Evolutionary conservation across 1,284 basidiomycete genomes (phyloP).

Genomic region (Ganoderma leucocontextum): DNA sequence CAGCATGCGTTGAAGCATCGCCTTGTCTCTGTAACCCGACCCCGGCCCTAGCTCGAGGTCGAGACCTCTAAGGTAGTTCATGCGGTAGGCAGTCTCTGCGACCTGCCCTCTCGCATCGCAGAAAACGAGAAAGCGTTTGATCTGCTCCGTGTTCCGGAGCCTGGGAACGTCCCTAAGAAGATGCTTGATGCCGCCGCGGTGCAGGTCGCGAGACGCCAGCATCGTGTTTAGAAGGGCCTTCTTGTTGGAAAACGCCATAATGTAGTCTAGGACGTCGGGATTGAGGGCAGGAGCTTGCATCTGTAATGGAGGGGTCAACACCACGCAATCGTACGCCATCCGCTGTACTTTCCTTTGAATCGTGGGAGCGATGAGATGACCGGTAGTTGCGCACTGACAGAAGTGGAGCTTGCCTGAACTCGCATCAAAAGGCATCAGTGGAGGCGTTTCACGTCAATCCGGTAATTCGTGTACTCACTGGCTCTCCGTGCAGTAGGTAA

Average conservation of each 20-base stretch:
- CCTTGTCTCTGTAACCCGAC: background rate
- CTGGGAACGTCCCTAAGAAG: background rate
- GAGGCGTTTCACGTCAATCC: no score
- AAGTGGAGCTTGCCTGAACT: no score
- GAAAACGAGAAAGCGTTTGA: background rate
- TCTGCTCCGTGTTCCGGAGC: background rate
- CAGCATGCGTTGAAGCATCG: background rate
- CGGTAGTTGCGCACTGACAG: no score
- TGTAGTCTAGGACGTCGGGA: background rate
- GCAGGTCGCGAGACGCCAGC: background rate
- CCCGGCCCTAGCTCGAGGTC: background rate
- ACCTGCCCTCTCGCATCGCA: background rate
- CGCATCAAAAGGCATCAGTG: no score
- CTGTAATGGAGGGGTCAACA: background rate
- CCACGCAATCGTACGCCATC: no score
- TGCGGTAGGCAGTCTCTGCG: background rate
- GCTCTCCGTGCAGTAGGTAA: no score
- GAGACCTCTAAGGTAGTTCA: background rate
- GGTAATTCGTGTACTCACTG: no score
- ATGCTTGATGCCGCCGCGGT: background rate
- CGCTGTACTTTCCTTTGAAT: no score
- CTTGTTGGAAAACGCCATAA: background rate
- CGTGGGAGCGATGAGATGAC: no score
- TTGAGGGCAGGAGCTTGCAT: background rate
- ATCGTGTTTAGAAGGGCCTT: background rate